These are phyloP conservation scores for Mycena alexandri DNA, from an alignment of 768 basidiomycete species.

Conservation along the genomic window DNA sequence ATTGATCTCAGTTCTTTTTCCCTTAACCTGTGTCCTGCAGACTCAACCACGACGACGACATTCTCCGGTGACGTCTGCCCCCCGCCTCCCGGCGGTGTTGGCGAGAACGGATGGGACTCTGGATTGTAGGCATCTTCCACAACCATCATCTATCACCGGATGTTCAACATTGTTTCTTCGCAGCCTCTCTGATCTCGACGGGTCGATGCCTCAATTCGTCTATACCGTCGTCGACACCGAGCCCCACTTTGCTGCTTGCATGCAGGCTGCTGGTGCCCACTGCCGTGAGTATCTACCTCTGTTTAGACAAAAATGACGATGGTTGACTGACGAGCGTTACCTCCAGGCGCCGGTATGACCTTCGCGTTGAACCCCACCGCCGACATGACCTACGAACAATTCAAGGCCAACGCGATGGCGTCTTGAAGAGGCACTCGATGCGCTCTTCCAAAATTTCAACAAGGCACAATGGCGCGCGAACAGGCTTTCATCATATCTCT, in stretches of 20 bases:
- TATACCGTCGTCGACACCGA: conserved; percentile 38
- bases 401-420: conserved; percentile 36
- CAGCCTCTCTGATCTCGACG: conserved; percentile 38
- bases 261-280: conserved; percentile 38
- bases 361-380: conserved; percentile 39
- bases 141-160: neutral
- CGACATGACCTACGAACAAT: conserved; percentile 33
- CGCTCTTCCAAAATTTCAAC: neutral
- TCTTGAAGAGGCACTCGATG: conserved; percentile 15
- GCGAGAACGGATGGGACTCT: conserved; percentile 34
- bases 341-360: conserved; percentile 35
- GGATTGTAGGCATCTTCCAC: conserved; percentile 29
- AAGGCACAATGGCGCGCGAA: conserved; percentile 3
- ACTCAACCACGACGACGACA: conserved; percentile 32
- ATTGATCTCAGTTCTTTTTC: conserved; percentile 7
- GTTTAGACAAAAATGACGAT: neutral
- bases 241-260: conserved; percentile 40
- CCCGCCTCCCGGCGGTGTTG: conserved; percentile 33
- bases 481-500: neutral
- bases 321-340: neutral
- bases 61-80: conserved; percentile 35
- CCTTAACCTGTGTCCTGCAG: neutral
- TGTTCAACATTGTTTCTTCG: neutral
- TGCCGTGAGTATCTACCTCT: conserved; percentile 31
- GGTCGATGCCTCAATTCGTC: conserved; percentile 31